Percentiles rank a stretch among this genome's conserved stretches.
Evolutionary conservation across 768 basidiomycete species (phyloP).

Genomic region (Boletellus emodensis): DNA sequence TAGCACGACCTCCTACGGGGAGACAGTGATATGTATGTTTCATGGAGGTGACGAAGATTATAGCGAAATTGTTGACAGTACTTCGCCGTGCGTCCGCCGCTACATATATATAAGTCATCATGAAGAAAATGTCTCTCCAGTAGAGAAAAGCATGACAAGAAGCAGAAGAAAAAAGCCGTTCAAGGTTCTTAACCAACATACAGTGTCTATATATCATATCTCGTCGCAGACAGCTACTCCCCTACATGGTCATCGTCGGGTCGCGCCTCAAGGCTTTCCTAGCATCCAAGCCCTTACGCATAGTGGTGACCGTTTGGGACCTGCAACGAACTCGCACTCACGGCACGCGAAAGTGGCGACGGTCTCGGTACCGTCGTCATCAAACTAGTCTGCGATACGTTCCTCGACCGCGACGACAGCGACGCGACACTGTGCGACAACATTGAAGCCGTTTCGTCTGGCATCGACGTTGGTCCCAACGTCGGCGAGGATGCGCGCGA

Average conservation of each 20-base stretch:
- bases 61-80: too few species aligned
- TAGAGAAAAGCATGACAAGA: too few species aligned
- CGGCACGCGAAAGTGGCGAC: conserved; percentile 34
- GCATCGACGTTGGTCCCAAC: conserved; percentile 9
- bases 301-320: conserved; percentile 11
- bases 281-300: background rate
- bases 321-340: conserved; percentile 20
- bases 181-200: too few species aligned
- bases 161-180: too few species aligned
- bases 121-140: too few species aligned
- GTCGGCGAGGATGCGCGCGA: conserved; percentile 32
- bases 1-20: too few species aligned
- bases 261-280: background rate
- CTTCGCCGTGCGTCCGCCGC: too few species aligned
- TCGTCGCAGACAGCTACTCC: too few species aligned
- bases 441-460: conserved; percentile 13
- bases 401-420: conserved; percentile 58
- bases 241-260: background rate
- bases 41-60: too few species aligned
- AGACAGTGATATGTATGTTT: too few species aligned
- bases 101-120: too few species aligned
- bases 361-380: conserved; percentile 51
- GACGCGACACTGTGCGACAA: conserved; percentile 34
- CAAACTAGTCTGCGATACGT: conserved; percentile 62
- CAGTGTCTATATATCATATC: too few species aligned